Base-by-base conservation (phyloP, 192 early-diverging fungal genomes). In the Blastocladiella britannica region DNA sequence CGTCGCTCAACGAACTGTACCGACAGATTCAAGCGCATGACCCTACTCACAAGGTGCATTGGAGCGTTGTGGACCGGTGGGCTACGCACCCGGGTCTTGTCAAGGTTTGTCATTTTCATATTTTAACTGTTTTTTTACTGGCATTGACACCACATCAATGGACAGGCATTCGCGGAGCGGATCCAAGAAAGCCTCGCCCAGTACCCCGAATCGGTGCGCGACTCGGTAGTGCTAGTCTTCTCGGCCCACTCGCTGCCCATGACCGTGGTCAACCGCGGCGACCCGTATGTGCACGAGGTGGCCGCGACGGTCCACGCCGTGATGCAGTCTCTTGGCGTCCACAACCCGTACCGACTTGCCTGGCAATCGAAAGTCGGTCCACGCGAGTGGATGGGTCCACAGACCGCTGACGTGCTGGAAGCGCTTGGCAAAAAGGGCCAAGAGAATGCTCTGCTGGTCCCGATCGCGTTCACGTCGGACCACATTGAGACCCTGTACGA, bases 291-390 rank as follows among this genome's bases (percentile, higher is more conserved):
- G 12, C 68, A 72, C 28, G 90, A 96, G 63, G 88, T 93, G 0
- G 85, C 83, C 26, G 83, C 85, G 0, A 93, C 84, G 0, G 86
- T 91, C 0, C 66, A 86, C 6, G 75, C 74, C 58, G 84, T 97
- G 5, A 89, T 93, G 76, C 69, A 81, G 23, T 64, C 75, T 23
- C 73, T 92, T 1, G 72, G 76, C 7, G 65, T 77, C 62, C 67
- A 67, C 22, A 89, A 94, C 66, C 85, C 90, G 5, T 86, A 93
- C 66, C 77, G 84, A 9, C 70, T 97, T 2, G 84, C 86, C 22
- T 97, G 93, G 93, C 93, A 97, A 66, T 88, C 85, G 7, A 83
- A 93, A 53, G 93, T 94, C 4, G 93, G 93, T 1, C 91, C 91
- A 5, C 61, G 72, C n/a, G 70, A 85, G 4, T 97, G 93, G 93